Conservation (phyloP, 768 basidiomycete genomes). For the Leucocoprinus sp. region DNA sequence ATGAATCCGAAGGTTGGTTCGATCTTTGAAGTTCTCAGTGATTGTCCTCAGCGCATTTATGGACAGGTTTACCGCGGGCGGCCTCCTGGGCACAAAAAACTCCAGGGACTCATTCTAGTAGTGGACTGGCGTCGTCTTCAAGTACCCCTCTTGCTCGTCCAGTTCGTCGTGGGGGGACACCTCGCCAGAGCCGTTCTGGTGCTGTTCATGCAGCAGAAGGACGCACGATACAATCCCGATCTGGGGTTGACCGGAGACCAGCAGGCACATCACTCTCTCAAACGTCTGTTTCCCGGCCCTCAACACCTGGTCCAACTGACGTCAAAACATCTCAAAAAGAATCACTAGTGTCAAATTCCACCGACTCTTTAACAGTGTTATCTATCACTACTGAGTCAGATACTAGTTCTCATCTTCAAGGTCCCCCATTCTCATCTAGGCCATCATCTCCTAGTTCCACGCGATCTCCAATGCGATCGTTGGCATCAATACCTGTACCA, state of each 20-base stretch:
- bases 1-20: conserved; percentile 49
- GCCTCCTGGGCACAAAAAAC: conserved; percentile 55
- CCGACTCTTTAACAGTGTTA: conserved; percentile 38
- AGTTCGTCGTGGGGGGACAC: conserved; percentile 32
- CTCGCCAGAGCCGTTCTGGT: conserved; percentile 40
- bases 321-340: conserved; percentile 25
- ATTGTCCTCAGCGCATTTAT: conserved; percentile 10
- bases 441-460: conserved; percentile 27
- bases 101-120: conserved; percentile 15
- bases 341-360: conserved; percentile 18
- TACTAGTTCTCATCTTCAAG: conserved; percentile 31
- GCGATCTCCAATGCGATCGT: conserved; percentile 32
- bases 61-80: conserved; percentile 54
- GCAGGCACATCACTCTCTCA: conserved; percentile 38
- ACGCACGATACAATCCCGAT: conserved; percentile 25
- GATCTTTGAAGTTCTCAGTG: not conserved
- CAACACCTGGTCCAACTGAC: conserved; percentile 41
- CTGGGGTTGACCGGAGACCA: conserved; percentile 36
- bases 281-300: conserved; percentile 46
- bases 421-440: conserved; percentile 29
- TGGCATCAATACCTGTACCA: conserved; percentile 22
- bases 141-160: conserved; percentile 26
- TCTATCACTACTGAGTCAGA: conserved; percentile 47
- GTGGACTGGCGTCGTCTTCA: conserved; percentile 8
- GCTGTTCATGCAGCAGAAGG: conserved; percentile 23